A percentile compares a stretch with the other conserved stretches of the same genome.
These are phyloP conservation scores for Tolypocladium endophyticum DNA, from an alignment of 2,329 filamentous ascomycete species.

Conservation along the genomic window DNA sequence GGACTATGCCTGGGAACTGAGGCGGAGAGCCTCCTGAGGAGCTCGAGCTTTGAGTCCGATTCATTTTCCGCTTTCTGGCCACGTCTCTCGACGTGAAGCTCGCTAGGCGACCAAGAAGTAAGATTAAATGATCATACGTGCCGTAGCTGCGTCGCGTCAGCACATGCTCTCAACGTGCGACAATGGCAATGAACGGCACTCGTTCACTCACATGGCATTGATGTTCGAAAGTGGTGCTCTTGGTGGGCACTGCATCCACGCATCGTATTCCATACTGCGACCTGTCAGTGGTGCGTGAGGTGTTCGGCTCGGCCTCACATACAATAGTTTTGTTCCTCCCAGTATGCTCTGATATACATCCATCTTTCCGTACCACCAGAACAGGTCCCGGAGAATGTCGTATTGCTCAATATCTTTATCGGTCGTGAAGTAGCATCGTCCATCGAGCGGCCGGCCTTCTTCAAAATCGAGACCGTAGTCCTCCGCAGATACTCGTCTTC, in stretches of 20 bases:
- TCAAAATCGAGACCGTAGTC: constrained; percentile 24
- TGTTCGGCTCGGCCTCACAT: constrained; percentile 24
- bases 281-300: constrained; percentile 9
- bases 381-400: constrained; percentile 74
- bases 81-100: constrained; percentile 72
- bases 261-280: constrained; percentile 62
- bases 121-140: constrained; percentile 76
- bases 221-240: constrained; percentile 67
- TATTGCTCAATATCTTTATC: constrained; percentile 66
- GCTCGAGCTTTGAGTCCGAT: constrained; percentile 17
- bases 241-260: constrained; percentile 82
- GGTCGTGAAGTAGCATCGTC: constrained; percentile 19
- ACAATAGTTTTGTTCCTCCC: constrained; percentile 79
- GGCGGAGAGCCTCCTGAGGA: constrained; percentile 22
- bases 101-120: constrained; percentile 69
- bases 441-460: constrained; percentile 15
- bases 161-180: background rate
- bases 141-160: constrained; percentile 54
- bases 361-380: constrained; percentile 95
- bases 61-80: constrained; percentile 61
- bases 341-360: constrained; percentile 86
- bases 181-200: background rate
- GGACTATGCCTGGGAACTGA: constrained; percentile 47
- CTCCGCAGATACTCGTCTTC: constrained; percentile 24
- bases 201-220: constrained; percentile 53